Evolutionary conservation across 495 filamentous ascomycete genomes (phyloP).

Genomic region (Chaetomidium leptoderma): DNA sequence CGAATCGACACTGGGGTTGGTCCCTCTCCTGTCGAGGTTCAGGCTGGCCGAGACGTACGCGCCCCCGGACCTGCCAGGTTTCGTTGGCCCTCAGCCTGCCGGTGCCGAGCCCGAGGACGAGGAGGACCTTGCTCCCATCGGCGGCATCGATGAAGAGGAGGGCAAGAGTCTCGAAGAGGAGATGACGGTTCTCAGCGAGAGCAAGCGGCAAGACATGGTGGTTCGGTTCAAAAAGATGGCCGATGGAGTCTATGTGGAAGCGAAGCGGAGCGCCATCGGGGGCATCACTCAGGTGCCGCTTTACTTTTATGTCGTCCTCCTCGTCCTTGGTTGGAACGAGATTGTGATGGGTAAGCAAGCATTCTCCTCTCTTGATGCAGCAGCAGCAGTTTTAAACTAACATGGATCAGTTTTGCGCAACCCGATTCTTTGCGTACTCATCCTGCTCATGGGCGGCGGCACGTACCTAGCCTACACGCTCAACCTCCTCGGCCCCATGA

Average conservation of each 20-base stretch:
- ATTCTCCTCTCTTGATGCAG: not conserved
- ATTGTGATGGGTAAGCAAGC: slow-evolving; percentile 71
- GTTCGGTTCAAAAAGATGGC: slow-evolving; percentile 97
- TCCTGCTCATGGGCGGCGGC: slow-evolving; percentile 68
- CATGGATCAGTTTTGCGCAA: slow-evolving; percentile 72
- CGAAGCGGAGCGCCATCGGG: slow-evolving; percentile 92
- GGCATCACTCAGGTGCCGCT: slow-evolving; percentile 90
- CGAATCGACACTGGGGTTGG: slow-evolving; percentile 82
- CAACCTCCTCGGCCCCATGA: slow-evolving; percentile 92
- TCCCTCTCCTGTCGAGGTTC: slow-evolving; percentile 86
- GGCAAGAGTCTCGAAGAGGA: slow-evolving; percentile 92
- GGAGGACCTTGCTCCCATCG: slow-evolving; percentile 80
- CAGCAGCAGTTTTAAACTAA: slow-evolving; percentile 36
- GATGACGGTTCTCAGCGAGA: slow-evolving; percentile 85
- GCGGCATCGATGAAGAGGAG: slow-evolving; percentile 87
- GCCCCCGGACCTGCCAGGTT: slow-evolving; percentile 74
- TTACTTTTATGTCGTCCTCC: slow-evolving; percentile 85
- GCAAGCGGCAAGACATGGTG: slow-evolving; percentile 80
- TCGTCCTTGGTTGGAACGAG: slow-evolving; percentile 96
- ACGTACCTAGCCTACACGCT: slow-evolving; percentile 87
- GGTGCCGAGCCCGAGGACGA: slow-evolving; percentile 77
- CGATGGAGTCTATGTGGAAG: slow-evolving; percentile 95
- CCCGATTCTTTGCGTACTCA: slow-evolving; percentile 83
- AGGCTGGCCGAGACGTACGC: slow-evolving; percentile 61
- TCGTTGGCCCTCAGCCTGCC: slow-evolving; percentile 75